Base-by-base conservation (phyloP, 2,329 filamentous ascomycete genomes). In the Fusarium musae region DNA sequence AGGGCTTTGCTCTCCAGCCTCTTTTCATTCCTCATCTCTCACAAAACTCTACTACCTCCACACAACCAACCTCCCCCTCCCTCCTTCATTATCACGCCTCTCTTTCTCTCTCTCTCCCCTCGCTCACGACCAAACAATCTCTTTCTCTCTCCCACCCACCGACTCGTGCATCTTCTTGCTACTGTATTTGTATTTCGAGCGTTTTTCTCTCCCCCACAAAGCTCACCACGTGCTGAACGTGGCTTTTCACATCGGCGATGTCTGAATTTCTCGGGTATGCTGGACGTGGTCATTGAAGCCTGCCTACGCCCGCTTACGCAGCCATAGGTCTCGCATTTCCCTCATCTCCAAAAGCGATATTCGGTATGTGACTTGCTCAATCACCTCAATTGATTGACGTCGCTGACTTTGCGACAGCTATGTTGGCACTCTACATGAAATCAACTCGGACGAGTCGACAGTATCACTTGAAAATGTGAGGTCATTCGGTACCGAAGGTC, bases 261-360 rank as follows among this genome's bases (percentile, higher is more conserved):
- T 89, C 88, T 82, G 88, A 89, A 84, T 90, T 89, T 80, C 83
- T 90, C 79, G 88, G 88, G 88, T 90, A 84, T 73, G 85, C 79
- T 75, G 63, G 69, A 74, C 74, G 68, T 73, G 72, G 73, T 73
- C 72, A 67, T 70, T 72, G 64, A 69, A 65, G 66, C 73, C 74
- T 78, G 73, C 76, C 78, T 77, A 75, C 75, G 75, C 74, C 75
- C 78, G 78, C 80, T 83, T 74, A 82, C 80, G 66, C 64, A 63
- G 46, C 57, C 66, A 78, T 84, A 95, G 94, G 85, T 93, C 95
- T 85, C 93, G 93, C 83, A 98, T 98, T 87, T 97, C 95, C 72
- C 91, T 98, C 85, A 96, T 98, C 84, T 98, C 95, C 70, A 97
- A 96, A 87, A 97, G 94, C 84, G 95, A 97, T 85, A 97, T 98